Base-by-base conservation (phyloP, 768 basidiomycete genomes). In the Strobilomyces echinocephalus region DNA sequence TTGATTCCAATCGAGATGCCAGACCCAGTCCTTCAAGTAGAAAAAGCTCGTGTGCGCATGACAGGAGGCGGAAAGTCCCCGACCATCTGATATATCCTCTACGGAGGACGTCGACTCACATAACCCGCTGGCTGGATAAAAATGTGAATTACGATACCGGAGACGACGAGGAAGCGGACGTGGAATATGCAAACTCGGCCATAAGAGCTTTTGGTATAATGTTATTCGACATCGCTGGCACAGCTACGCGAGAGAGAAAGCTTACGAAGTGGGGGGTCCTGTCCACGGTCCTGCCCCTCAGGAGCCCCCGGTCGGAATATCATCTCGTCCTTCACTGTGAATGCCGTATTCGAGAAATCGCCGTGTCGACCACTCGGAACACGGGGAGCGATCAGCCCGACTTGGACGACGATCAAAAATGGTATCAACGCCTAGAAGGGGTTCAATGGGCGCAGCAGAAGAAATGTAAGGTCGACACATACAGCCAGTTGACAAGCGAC, bases 381-480 rank as follows among this genome's bases (percentile, higher is more conserved):
- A 1, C 2, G 10, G 20, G 10, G 45, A 15, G 16, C 10, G 1
- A 28, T 46, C 2, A 18, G 21, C 28, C 20, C 54, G 1, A 42
- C 54, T 5, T 30, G 49, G 6, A 41, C 49, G 24, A 50, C 10
- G 44, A 50, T 55, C 38, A 51, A 40, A 9, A 55, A 24, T 14
- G 43, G 44, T 1, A n/a, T 20, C 33, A 47, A 7, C 15, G n/a
- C 28, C 54, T 55, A 26, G 28, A 38, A 31, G 11, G 4, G 3
- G n/a, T 1, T 55, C 15, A 28, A 26, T 43, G 12, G 6, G 5
- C 12, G 24, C 11, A 26, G 41, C 9, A 3, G 12, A 8, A n/a
- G 26, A 15, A 28, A n/a, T 15, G 26, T 28, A 14, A 4, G 6
- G 15, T 43, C 15, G 26, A 28, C 16, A 43, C 42, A n/a, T 28